Evolutionary conservation across 2,329 filamentous ascomycete genomes (phyloP), one percentile per base, ranked within the genome.

Genomic region (Colletotrichum siamense): DNA sequence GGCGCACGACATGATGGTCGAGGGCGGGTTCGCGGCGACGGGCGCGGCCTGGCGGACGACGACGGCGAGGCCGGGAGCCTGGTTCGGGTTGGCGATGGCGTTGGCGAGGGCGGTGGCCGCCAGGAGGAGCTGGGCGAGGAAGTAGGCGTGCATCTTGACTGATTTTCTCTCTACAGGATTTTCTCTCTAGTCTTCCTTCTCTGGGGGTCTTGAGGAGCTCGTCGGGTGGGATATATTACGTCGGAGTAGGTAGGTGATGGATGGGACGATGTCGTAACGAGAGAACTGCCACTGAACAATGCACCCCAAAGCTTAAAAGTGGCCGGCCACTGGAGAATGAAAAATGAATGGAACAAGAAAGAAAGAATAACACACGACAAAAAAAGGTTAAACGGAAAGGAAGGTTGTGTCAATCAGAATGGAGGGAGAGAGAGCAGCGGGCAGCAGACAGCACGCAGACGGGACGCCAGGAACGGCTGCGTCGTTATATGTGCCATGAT

Each of bases 1-100:
- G 68, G 82, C 76, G 81, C 87, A 89, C 26, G 75, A 72, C 44
- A 67, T 52, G 65, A 66, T 36, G 61, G 44, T 69, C 24, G 73
- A 30, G 49, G 44, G 71, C 4, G 39, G 36, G 71, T 68, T 68
- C 15, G 68, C 39, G 16, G 71, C 70, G 52, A 26, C 39, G 44
- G 70, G 52, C 63, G 26, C 61, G 30, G 71, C 62, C 61, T 77
- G 77, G 16, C 77, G 77, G 71, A 77, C 75, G 59, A 78, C 72
- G 52, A 77, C 18, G 71, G 65, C 61, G 10, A 52, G 44, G 44
- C 44, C 44, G 12, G n/a, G n/a, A 9, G 59, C 59, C 28, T 64
- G 57, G 70, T 57, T 70, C 6, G 62, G 49, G 30, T 39, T 16
- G 34, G 59, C 26, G 8, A 15, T 30, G 64, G 65, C 75, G 66